Evolutionary conservation across 164 flowering plant genomes (phyloP), one percentile per base, ranked within the genome.

Genomic region (Kalanchoe fedtschenkoi): DNA sequence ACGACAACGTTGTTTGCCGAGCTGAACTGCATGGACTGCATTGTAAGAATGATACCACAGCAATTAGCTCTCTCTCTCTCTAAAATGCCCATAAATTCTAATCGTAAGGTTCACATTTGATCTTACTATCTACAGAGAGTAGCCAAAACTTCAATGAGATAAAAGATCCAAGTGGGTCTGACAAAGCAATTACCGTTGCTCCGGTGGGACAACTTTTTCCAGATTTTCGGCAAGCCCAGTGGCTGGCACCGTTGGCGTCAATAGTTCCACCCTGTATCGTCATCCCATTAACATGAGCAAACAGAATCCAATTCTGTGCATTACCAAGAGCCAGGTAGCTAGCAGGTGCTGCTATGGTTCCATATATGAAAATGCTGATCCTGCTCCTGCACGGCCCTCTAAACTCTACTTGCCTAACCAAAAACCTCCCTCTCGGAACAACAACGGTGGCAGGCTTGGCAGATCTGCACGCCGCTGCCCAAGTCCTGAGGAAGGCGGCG

Each of bases 381-480:
- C 29, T 47, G 41, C 54, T 63, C 11, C 28, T 34, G 11, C 65
- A 63, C 26, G 65, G 65, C 4, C 65, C 65, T 46, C 42, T 63
- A 42, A 63, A 63, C 41, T 58, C 61, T 11, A 58, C 34, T 21
- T 34, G 41, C 15, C 28, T 34, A 19, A 58, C 38, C 41, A 58
- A 17, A 34, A n/a, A 58, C 42, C 61, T 58, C 22, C 61, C 61
- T 32, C 34, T 58, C 4, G 61, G 61, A 39, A 74, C 70, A 21
- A 55, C 39, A 15, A 74, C 37, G 2, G 46, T 66, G 1, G 67
- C 42, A 4, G 72, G 68, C 14, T 53, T 55, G 21, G 37, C 34
- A 4, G 74, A 74, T 24, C 16, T 46, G 39, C 74, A 74, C 3
- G 74, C 72, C 7, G 54, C 35, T 6, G 34, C 11, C 77, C 74